Conservation (phyloP, 2,329 filamentous ascomycete genomes). For the Cytospora leucostoma region DNA sequence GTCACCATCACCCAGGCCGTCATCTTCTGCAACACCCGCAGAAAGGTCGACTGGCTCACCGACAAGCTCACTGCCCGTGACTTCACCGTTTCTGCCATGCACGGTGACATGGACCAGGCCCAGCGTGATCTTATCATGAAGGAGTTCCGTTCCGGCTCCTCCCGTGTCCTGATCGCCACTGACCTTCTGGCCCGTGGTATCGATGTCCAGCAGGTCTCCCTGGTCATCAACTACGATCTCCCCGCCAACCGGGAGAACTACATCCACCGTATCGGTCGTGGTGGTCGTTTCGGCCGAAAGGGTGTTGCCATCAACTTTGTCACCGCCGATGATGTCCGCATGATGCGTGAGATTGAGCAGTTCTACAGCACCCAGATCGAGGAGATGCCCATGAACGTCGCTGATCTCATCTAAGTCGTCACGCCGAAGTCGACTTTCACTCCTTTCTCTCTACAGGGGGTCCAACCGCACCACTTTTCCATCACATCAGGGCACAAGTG, state of each 20-base stretch:
- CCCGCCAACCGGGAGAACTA: conserved; percentile 99
- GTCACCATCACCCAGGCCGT: conserved; percentile 98
- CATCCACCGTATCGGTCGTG: conserved; percentile 96
- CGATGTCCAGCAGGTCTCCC: conserved; percentile 95
- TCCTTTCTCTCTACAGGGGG: conserved; percentile 25
- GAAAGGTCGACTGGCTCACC: conserved; percentile 99
- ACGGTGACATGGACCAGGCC: conserved; percentile 98
- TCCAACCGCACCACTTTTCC: conserved; percentile 23
- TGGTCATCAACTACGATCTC: conserved; percentile 99
- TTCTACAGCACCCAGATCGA: conserved; percentile 84
- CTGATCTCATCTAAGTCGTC: conserved; percentile 50
- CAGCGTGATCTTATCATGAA: conserved; percentile 99
- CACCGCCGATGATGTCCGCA: conserved; percentile 95
- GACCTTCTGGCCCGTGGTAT: conserved; percentile 98
- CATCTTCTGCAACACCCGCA: conserved; percentile 98
- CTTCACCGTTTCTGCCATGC: conserved; percentile 98
- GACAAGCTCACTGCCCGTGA: conserved; percentile 99
- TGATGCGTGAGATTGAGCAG: conserved; percentile 88
- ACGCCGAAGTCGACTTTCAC: conserved; percentile 22
- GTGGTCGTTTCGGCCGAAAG: conserved; percentile 93
- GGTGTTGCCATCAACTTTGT: conserved; percentile 99
- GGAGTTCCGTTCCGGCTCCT: conserved; percentile 96
- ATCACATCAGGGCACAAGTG: conserved; percentile 25
- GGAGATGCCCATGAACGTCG: conserved; percentile 98
- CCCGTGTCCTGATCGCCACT: conserved; percentile 92